phyloP scores from a whole-genome alignment of 768 basidiomycete genomes.

The Suillus subaureus region DNA sequence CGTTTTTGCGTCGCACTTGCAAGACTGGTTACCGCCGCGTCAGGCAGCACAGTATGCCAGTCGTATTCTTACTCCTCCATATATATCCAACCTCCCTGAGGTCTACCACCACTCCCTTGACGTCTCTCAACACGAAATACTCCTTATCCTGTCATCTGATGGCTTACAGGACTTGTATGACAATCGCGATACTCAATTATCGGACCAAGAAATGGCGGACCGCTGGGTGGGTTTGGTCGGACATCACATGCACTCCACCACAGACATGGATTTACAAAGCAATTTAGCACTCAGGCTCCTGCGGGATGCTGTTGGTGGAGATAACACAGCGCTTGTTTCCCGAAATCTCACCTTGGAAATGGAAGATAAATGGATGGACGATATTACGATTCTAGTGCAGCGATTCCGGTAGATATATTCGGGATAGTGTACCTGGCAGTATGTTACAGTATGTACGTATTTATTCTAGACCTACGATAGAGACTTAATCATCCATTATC shows the following conservation, averaged over 20 bases:
- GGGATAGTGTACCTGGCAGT: slow-evolving; percentile 1
- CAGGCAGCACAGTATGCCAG: slow-evolving; percentile 25
- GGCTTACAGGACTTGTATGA: slow-evolving; percentile 47
- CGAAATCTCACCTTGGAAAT: slow-evolving; percentile 50
- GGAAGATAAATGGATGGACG: slow-evolving; percentile 54
- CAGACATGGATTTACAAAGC: slow-evolving; percentile 13
- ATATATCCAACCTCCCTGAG: slow-evolving; percentile 45
- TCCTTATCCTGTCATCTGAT: slow-evolving; percentile 48
- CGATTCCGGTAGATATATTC: slow-evolving; percentile 25
- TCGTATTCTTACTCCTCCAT: slow-evolving; percentile 48
- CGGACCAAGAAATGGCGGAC: slow-evolving; percentile 32
- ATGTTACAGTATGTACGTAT: slow-evolving; percentile 7
- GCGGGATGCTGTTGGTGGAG: slow-evolving; percentile 46
- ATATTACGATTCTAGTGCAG: slow-evolving; percentile 49
- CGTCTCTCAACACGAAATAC: slow-evolving; percentile 22
- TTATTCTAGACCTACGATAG: slow-evolving; percentile 17
- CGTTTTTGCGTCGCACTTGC: slow-evolving; percentile 26
- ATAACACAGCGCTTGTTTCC: slow-evolving; percentile 41
- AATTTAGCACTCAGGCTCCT: slow-evolving; percentile 46
- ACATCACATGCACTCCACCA: slow-evolving; percentile 23
- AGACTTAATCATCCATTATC: slow-evolving; percentile 3
- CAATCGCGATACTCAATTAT: slow-evolving; percentile 21
- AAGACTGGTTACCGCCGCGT: slow-evolving; percentile 27
- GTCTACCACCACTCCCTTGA: slow-evolving; percentile 39
- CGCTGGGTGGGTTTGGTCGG: slow-evolving; percentile 40